phyloP scores from a whole-genome alignment of 2,329 filamentous ascomycete genomes.

The Penicillium brasilianum region DNA sequence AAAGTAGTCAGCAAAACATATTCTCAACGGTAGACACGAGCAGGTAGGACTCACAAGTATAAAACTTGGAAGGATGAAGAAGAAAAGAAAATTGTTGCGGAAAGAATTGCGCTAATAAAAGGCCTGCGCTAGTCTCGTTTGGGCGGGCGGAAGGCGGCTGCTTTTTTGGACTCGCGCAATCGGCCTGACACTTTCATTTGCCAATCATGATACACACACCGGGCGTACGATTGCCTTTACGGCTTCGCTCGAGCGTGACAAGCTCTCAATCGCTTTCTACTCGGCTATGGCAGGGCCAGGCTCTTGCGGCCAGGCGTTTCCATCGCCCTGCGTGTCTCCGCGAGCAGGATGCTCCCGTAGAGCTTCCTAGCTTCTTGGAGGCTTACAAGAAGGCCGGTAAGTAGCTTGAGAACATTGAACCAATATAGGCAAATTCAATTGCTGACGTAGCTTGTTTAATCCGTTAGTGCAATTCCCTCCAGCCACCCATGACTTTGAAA shows the following conservation, averaged over 20 bases:
- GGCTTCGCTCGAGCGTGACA: constrained; percentile 42
- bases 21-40: constrained; percentile 9
- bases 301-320: constrained; percentile 26
- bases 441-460: constrained; percentile 17
- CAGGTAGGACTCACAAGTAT: constrained; percentile 73
- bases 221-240: constrained; percentile 31
- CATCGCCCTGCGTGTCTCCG: constrained; percentile 29
- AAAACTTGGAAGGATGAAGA: constrained; percentile 99
- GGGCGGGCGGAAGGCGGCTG: constrained; percentile 25
- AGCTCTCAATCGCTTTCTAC: constrained; percentile 32
- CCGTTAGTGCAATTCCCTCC: constrained; percentile 53
- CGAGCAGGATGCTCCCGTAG: constrained; percentile 25
- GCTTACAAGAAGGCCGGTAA: constrained; percentile 54
- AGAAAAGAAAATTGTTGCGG: constrained; percentile 52
- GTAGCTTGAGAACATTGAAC: constrained; percentile 13
- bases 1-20: constrained; percentile 31
- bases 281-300: constrained; percentile 14
- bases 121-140: constrained; percentile 32
- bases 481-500: constrained; percentile 49
- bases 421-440: background rate
- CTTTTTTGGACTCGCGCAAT: constrained; percentile 9
- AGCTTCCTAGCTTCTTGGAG: constrained; percentile 40
- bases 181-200: background rate
- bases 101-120: constrained; percentile 31
- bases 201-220: constrained; percentile 31